These are phyloP conservation scores for Lycium ferocissimum DNA, from an alignment of 257 asterid genomes.

Conservation along the genomic window DNA sequence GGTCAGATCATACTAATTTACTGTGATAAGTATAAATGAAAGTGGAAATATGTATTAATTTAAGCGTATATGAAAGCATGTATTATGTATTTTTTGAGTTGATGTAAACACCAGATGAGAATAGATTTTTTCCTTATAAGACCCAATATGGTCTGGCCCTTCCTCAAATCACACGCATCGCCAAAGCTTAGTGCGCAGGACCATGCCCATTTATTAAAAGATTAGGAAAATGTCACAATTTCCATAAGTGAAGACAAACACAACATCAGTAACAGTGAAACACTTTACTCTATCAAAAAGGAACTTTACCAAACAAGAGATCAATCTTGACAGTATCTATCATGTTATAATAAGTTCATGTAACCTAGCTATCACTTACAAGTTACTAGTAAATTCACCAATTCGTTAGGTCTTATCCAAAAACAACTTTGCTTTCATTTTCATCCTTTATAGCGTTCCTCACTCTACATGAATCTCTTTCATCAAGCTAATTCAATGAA, in stretches of 20 bases:
- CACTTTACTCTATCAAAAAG: neutral
- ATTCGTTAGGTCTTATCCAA: neutral
- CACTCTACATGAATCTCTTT: neutral
- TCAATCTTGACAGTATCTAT: constrained; percentile 1
- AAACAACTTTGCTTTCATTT: neutral
- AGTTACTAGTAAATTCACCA: neutral
- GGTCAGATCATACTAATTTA: no score
- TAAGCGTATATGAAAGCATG: no score
- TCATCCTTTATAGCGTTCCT: neutral
- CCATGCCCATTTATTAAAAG: neutral
- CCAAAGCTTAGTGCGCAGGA: no score
- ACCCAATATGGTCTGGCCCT: no score
- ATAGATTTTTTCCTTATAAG: no score
- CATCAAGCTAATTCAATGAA: constrained; percentile 4
- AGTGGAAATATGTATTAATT: no score
- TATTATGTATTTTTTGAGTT: no score
- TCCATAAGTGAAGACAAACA: neutral
- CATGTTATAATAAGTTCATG: constrained; percentile 18
- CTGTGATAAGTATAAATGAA: no score
- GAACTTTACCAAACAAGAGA: constrained; percentile 1
- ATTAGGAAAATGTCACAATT: neutral
- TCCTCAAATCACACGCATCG: no score
- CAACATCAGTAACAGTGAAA: neutral
- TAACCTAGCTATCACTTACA: neutral
- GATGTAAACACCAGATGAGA: no score